These are phyloP conservation scores for Ceriops tagal DNA, from an alignment of 345 rosid species.

Conservation along the genomic window DNA sequence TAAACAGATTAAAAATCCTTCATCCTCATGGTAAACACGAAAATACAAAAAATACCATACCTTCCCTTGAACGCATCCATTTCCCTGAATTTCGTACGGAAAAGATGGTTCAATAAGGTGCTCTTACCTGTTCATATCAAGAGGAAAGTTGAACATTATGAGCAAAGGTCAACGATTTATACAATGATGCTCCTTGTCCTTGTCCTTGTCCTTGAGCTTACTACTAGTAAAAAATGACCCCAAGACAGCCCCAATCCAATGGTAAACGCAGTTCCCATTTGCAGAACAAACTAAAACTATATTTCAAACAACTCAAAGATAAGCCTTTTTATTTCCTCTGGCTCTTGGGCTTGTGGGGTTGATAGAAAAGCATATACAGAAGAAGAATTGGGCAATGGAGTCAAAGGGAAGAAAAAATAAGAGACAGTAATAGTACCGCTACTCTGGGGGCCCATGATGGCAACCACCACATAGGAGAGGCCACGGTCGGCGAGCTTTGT, in stretches of 20 bases:
- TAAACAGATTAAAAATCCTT: not conserved
- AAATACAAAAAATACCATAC: slow-evolving; percentile 32
- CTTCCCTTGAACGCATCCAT: slow-evolving; percentile 77
- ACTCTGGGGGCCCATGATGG: slow-evolving; percentile 89
- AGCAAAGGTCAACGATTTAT: no score
- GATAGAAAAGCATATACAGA: not conserved
- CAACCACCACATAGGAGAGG: slow-evolving; percentile 77
- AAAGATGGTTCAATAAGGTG: slow-evolving; percentile 73
- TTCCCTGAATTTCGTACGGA: slow-evolving; percentile 65
- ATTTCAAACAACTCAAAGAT: no score
- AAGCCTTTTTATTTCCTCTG: no score
- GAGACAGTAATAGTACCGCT: slow-evolving; percentile 32
- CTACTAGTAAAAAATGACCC: no score
- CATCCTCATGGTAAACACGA: slow-evolving; percentile 7
- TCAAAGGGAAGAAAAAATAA: not conserved
- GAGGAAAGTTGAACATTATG: not conserved
- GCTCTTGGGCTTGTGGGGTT: no score
- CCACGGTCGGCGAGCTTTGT: slow-evolving; percentile 56
- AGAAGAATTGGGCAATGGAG: not conserved
- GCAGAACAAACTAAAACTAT: no score
- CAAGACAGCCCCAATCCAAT: no score
- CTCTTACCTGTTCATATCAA: slow-evolving; percentile 52
- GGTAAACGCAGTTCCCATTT: no score
- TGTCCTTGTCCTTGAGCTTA: no score
- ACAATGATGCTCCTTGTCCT: no score